phyloP scores from a whole-genome alignment of 768 basidiomycete species.

The Termitomyces sp. region DNA sequence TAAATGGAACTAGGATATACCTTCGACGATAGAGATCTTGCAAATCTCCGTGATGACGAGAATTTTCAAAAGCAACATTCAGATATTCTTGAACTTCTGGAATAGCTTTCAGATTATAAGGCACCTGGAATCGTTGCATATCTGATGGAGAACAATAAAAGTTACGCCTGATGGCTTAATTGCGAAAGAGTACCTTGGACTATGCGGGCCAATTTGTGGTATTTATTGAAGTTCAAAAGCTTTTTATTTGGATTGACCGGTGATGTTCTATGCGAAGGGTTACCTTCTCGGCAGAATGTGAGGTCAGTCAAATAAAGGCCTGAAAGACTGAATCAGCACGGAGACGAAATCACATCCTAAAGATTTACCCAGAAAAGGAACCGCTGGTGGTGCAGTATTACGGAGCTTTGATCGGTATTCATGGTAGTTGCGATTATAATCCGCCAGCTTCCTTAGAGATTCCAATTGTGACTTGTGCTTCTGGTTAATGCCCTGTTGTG shows the following conservation, averaged over 20 bases:
- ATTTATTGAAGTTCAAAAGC: constrained; percentile 95
- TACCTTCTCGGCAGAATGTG: constrained; percentile 95
- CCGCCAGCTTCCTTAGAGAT: constrained; percentile 75
- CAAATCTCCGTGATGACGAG: constrained; percentile 74
- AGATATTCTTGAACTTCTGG: constrained; percentile 85
- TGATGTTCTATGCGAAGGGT: constrained; percentile 79
- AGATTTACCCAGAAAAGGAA: constrained; percentile 85
- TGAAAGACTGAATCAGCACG: constrained; percentile 21
- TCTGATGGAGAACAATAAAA: constrained; percentile 36
- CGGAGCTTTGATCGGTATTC: constrained; percentile 88
- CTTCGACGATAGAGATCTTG: constrained; percentile 85
- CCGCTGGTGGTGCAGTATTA: constrained; percentile 85
- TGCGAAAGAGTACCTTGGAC: constrained; percentile 55
- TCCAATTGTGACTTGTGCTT: constrained; percentile 84
- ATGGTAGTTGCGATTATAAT: constrained; percentile 85
- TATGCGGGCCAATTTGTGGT: constrained; percentile 84
- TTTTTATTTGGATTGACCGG: constrained; percentile 71
- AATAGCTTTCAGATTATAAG: constrained; percentile 84
- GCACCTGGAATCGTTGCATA: constrained; percentile 88
- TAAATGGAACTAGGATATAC: constrained; percentile 45
- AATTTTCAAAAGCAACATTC: constrained; percentile 65
- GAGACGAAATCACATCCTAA: constrained; percentile 6
- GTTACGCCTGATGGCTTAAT: background rate
- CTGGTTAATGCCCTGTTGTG: constrained; percentile 65
- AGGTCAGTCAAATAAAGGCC: constrained; percentile 87